Conservation (phyloP, 2,329 filamentous ascomycete species). For the Fusarium begoniae region DNA sequence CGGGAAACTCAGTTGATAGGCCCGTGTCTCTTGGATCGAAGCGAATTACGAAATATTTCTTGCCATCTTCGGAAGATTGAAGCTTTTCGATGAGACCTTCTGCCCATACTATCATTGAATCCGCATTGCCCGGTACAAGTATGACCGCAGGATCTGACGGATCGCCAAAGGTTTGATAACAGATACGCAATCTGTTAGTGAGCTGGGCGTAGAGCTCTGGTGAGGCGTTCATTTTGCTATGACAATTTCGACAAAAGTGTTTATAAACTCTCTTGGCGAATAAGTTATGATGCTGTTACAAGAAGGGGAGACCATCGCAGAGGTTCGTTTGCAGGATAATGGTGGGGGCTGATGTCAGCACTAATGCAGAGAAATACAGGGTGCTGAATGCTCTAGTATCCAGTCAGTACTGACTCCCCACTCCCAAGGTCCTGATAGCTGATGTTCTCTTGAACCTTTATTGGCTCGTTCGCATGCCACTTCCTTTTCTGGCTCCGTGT, state of each 20-base stretch:
- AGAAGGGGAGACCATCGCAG: not conserved
- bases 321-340: not conserved
- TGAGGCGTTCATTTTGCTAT: slow-evolving; percentile 18
- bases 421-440: not conserved
- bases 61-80: slow-evolving; percentile 11
- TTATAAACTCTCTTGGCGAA: not conserved
- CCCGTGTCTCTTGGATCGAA: slow-evolving; percentile 41
- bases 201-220: slow-evolving; percentile 41
- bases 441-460: not conserved
- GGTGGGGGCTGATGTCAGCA: not conserved
- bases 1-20: slow-evolving; percentile 38
- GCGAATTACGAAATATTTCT: slow-evolving; percentile 32
- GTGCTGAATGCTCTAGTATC: not conserved
- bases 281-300: not conserved
- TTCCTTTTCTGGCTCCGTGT: not conserved
- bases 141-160: slow-evolving; percentile 39
- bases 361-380: not conserved
- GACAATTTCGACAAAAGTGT: too few species aligned
- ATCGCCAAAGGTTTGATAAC: slow-evolving; percentile 43
- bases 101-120: slow-evolving; percentile 40
- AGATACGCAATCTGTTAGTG: slow-evolving; percentile 41
- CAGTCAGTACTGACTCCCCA: too few species aligned
- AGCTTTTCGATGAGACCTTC: slow-evolving; percentile 34
- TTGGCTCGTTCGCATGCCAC: not conserved
- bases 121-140: slow-evolving; percentile 32